These are phyloP conservation scores for Boletus bicolor DNA, from an alignment of 768 basidiomycete genomes.

Conservation along the genomic window DNA sequence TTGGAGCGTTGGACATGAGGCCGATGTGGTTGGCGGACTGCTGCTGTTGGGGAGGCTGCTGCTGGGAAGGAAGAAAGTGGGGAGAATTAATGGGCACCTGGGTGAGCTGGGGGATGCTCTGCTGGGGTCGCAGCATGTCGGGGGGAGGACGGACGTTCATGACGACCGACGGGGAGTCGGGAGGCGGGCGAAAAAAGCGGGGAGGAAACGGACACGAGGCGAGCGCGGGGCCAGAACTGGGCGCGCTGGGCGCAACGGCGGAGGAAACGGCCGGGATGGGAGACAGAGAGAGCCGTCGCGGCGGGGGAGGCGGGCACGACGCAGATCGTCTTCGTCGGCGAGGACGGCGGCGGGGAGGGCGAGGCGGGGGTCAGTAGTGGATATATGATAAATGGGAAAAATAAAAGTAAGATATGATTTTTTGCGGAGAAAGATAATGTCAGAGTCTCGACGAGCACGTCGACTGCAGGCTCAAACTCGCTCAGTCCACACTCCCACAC, in stretches of 20 bases:
- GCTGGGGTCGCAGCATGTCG: constrained; percentile 46
- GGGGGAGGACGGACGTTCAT: constrained; percentile 49
- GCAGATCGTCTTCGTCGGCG: constrained; percentile 16
- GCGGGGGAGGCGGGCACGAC: constrained; percentile 12
- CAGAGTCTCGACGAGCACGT: constrained; percentile 28
- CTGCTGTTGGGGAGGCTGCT: constrained; percentile 34
- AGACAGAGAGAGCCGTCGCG: constrained; percentile 4
- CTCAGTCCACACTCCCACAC: constrained; percentile 27
- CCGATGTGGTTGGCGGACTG: constrained; percentile 35
- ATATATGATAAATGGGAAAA: constrained; percentile 13
- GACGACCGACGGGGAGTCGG: neutral
- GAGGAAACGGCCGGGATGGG: constrained; percentile 2
- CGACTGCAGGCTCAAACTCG: constrained; percentile 29
- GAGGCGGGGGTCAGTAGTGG: neutral
- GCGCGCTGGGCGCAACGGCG: constrained; percentile 2
- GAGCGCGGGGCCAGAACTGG: neutral
- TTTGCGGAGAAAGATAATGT: constrained; percentile 26
- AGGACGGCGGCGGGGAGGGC: neutral
- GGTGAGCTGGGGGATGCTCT: constrained; percentile 40
- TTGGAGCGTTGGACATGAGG: constrained; percentile 34
- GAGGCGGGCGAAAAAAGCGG: constrained; percentile 5
- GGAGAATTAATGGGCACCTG: constrained; percentile 35
- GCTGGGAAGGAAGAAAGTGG: constrained; percentile 40
- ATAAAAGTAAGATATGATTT: constrained; percentile 30
- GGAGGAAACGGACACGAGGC: neutral